Evolutionary conservation across 306 rosid genomes (phyloP), one percentile per base, ranked within the genome.

Genomic region (Fagus sylvatica): DNA sequence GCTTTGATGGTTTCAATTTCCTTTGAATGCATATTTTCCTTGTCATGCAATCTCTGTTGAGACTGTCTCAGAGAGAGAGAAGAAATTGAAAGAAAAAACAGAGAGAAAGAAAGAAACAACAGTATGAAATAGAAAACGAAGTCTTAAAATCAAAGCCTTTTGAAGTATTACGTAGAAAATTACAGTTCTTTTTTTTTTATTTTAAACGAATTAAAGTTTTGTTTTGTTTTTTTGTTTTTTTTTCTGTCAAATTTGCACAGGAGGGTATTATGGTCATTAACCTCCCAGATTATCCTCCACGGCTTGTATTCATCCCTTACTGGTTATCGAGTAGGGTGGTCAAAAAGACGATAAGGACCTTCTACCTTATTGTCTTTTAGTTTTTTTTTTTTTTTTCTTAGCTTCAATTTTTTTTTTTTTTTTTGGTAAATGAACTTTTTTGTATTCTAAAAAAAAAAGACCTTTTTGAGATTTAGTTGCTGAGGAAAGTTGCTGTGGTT

Each of bases 251-350:
- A 53, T 55, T 81, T 71, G 42, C 7, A 19, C n/a, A 42, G 39
- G 85, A 48, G 89, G 94, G 82, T 39, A 69, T 71, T 79, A 56
- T 76, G 71, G 97, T 85, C 89, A 83, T 80, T 88, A 79, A 51
- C 65, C 40, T 76, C 28, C 5, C 5, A 33, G 73, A 64, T 41
- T 75, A 62, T 69, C 68, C 65, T 10, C 16, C 71, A 34, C 49
- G 2, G 3, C 49, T 39, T 7, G 11, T 74, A 73, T 74, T 72
- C 34, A 30, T 78, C 42, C 16, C 80, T 61, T 62, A 80, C 75
- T 78, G 43, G 69, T 59, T 4, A 56, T 36, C 67, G 43, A 66
- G 76, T 74, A 79, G 62, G 79, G 76, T 81, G 53, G 78, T 40
- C 67, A 74, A 85, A 4, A 83, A 64, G 87, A 89, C 88, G 48